Conservation (phyloP, 352 stramenopile species). For the Phytophthora tubulina region DNA sequence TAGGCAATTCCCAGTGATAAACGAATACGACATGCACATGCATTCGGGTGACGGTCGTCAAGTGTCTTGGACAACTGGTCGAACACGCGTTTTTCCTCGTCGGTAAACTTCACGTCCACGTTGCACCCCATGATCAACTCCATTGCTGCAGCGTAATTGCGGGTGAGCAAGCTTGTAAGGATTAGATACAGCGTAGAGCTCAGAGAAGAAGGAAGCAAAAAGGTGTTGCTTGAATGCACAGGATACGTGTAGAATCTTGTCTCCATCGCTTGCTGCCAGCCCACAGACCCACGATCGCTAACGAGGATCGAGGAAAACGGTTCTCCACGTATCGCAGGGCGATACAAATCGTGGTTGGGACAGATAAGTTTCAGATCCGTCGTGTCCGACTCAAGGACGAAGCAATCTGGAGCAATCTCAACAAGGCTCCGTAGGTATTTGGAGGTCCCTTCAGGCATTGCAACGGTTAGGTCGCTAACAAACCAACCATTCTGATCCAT, state of each 20-base stretch:
- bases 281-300: slow-evolving; percentile 77
- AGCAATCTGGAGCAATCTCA: slow-evolving; percentile 64
- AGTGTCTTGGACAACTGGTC: slow-evolving; percentile 95
- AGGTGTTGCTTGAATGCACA: slow-evolving; percentile 96
- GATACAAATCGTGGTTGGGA: slow-evolving; percentile 88
- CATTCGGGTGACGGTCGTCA: slow-evolving; percentile 96
- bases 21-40: slow-evolving; percentile 95
- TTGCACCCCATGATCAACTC: slow-evolving; percentile 97
- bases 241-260: slow-evolving; percentile 98
- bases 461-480: slow-evolving; percentile 73
- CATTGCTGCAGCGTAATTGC: slow-evolving; percentile 96
- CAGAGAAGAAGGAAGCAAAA: slow-evolving; percentile 96
- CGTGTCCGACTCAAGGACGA: slow-evolving; percentile 82
- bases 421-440: slow-evolving; percentile 67
- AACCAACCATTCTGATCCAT: slow-evolving; percentile 90
- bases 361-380: slow-evolving; percentile 82
- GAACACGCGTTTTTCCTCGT: slow-evolving; percentile 98
- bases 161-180: slow-evolving; percentile 96
- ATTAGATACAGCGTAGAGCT: slow-evolving; percentile 98
- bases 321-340: slow-evolving; percentile 73
- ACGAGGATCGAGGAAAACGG: slow-evolving; percentile 86
- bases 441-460: slow-evolving; percentile 38
- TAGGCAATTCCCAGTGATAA: slow-evolving; percentile 91
- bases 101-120: slow-evolving; percentile 95
- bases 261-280: slow-evolving; percentile 91